Evolutionary conservation across 2,329 filamentous ascomycete genomes (phyloP).

Genomic region (Hawksworthiomyces lignivorus): DNA sequence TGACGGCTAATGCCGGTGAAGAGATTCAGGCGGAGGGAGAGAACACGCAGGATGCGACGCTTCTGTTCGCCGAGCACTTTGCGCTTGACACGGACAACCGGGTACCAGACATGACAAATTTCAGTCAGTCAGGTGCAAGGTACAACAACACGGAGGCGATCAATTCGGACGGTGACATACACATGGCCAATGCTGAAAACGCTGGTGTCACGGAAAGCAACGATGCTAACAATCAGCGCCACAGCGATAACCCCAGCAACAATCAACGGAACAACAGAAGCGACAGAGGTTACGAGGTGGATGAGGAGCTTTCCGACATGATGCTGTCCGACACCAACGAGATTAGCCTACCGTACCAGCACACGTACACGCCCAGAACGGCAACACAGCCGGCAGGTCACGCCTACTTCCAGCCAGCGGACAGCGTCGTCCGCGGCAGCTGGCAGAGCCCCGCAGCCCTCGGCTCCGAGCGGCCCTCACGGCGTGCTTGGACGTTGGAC

Average conservation of each 20-base stretch:
- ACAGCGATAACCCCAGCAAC: too few relatives aligned
- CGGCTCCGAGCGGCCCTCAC: background rate
- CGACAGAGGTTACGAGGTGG: slow-evolving; percentile 8
- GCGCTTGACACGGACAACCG: slow-evolving; percentile 10
- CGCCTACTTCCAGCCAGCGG: background rate
- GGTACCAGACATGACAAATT: too few relatives aligned
- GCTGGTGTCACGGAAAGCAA: too few relatives aligned
- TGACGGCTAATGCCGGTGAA: slow-evolving; percentile 37
- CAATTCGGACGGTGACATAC: slow-evolving; percentile 2
- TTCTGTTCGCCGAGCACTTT: slow-evolving; percentile 14
- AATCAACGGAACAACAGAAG: too few relatives aligned
- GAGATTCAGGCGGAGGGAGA: slow-evolving; percentile 14
- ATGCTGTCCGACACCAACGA: slow-evolving; percentile 13
- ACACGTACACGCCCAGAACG: too few relatives aligned
- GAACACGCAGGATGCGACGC: background rate
- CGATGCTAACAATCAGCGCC: too few relatives aligned
- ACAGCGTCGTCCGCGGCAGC: slow-evolving; percentile 4
- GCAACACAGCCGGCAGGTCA: too few relatives aligned
- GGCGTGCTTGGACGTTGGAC: slow-evolving; percentile 18
- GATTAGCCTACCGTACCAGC: slow-evolving; percentile 5
- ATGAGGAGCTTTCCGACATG: slow-evolving; percentile 12
- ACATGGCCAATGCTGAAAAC: slow-evolving; percentile 9
- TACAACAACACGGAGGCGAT: background rate
- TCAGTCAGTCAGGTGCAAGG: background rate
- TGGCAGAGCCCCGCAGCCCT: slow-evolving; percentile 5